Base-by-base conservation (phyloP, 2,329 filamentous ascomycete genomes). In the Tolypocladium pustulatum region DNA sequence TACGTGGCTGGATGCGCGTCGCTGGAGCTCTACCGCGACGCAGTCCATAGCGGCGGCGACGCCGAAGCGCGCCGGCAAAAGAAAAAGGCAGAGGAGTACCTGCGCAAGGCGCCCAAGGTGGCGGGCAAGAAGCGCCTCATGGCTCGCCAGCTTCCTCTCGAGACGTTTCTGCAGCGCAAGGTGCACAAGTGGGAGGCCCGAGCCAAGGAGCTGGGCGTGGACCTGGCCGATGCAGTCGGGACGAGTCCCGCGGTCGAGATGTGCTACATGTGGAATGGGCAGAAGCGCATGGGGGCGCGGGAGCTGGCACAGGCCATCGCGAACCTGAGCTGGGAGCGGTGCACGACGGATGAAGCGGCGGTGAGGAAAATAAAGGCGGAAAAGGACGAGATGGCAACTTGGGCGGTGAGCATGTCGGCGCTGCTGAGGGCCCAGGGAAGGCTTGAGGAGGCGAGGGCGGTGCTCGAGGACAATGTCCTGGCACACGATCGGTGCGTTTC, bases 201-300 rank as follows among this genome's bases (percentile, higher is more conserved):
- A 27, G 85, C 89, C 4, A 87, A 86, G 67, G 77, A 81, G 53
- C 82, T 86, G 72, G 78, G 81, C 2, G 73, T 90, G 37, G 82
- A 87, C 54, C 77, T 97, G 4, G 81, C 88, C 1, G 93, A 97
- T 65, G 91, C 89, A 0, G 79, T 95, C 10, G 91, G 91, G 0
- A 80, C 90, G 3, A 89, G 86, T 60, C 94, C 94, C 0, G 78
- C 90, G 0, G 84, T 91, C 66, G 94, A 97, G 75, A 96, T 97
- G 88, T 86, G 89, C 15, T 96, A 93, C 71, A 85, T 97, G 66
- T 97, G 92, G 92, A 92, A 90, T 67, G 93, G 92, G 0, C 85
- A 84, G 65, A 93, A 90, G 72, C 85, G 91, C 58, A 95, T 96
- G 90, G 77, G 81, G 2, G 66, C 74, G 0, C 74, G 75, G 0